Conservation (phyloP, 345 rosid species). For the Anacardium occidentale region DNA sequence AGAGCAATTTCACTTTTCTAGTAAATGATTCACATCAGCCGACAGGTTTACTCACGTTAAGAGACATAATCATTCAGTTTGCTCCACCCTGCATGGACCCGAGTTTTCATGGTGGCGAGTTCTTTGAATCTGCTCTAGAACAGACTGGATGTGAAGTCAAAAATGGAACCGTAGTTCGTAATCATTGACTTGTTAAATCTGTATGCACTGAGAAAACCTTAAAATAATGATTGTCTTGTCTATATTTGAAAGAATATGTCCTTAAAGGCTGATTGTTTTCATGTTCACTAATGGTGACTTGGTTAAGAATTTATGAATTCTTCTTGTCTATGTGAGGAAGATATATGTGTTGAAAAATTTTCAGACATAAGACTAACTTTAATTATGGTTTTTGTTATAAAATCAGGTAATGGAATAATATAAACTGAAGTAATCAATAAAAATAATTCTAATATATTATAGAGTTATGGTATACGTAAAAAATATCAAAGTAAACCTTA, state of each 20-base stretch:
- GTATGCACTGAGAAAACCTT: background rate
- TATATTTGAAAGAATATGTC: background rate
- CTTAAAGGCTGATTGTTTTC: background rate
- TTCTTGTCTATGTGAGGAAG: too few relatives aligned
- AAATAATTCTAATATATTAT: too few relatives aligned
- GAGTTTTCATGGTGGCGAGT: constrained; percentile 34
- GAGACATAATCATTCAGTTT: constrained; percentile 39
- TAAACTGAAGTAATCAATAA: too few relatives aligned
- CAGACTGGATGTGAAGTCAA: constrained; percentile 34
- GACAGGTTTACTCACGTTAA: constrained; percentile 23
- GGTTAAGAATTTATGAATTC: too few relatives aligned
- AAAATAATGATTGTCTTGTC: background rate
- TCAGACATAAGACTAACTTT: too few relatives aligned
- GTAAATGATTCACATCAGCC: constrained; percentile 25
- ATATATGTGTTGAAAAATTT: too few relatives aligned
- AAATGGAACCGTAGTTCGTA: constrained; percentile 33
- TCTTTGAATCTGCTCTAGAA: constrained; percentile 41
- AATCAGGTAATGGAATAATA: too few relatives aligned
- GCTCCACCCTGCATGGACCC: constrained; percentile 42
- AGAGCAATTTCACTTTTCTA: constrained; percentile 28
- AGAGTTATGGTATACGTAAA: too few relatives aligned
- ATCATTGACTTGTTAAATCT: constrained; percentile 18
- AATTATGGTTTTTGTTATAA: too few relatives aligned
- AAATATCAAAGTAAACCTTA: too few relatives aligned
- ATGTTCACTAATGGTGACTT: too few relatives aligned